A percentile compares a stretch with the other conserved stretches of the same genome.
Evolutionary conservation across 1,139 yeast species (phyloP).

Genomic region (Sugiyamaella xylanicola): DNA sequence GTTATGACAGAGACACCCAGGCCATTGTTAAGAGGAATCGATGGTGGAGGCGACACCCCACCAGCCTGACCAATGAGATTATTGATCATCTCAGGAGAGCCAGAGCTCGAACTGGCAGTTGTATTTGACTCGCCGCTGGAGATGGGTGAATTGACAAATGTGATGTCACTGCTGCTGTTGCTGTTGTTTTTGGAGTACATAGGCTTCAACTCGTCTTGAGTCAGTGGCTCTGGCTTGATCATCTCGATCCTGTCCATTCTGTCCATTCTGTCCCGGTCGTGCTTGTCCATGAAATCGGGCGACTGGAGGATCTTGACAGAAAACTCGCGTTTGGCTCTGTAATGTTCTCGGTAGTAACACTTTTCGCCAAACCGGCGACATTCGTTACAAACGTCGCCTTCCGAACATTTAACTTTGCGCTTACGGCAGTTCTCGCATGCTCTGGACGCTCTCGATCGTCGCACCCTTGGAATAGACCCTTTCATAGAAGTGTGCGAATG

Average conservation of each 20-base stretch:
- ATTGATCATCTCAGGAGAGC: slow-evolving; percentile 8
- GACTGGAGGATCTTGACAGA: slow-evolving; percentile 32
- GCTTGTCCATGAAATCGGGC: slow-evolving; percentile 26
- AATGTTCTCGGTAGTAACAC: slow-evolving; percentile 34
- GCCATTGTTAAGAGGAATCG: background rate
- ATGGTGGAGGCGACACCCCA: slow-evolving; percentile 10
- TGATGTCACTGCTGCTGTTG: slow-evolving; percentile 4
- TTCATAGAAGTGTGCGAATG: background rate
- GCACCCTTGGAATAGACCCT: slow-evolving; percentile 8
- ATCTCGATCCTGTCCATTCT: background rate
- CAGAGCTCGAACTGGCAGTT: slow-evolving; percentile 8
- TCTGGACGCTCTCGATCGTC: slow-evolving; percentile 42
- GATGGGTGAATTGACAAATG: slow-evolving; percentile 8
- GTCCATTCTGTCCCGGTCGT: slow-evolving; percentile 1
- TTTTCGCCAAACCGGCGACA: slow-evolving; percentile 32
- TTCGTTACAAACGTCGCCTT: slow-evolving; percentile 40
- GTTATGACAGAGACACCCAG: background rate
- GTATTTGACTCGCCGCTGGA: slow-evolving; percentile 7
- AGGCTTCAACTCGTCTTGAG: background rate
- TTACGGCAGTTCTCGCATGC: slow-evolving; percentile 66
- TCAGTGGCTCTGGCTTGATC: background rate
- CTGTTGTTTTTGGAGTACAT: background rate
- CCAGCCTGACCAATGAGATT: background rate
- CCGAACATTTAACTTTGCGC: slow-evolving; percentile 65
- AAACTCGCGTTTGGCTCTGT: slow-evolving; percentile 34